A percentile compares a stretch with the other conserved stretches of the same genome.
Evolutionary conservation across 1,284 basidiomycete species (phyloP).

Genomic region (Cutaneotrichosporon sp.): DNA sequence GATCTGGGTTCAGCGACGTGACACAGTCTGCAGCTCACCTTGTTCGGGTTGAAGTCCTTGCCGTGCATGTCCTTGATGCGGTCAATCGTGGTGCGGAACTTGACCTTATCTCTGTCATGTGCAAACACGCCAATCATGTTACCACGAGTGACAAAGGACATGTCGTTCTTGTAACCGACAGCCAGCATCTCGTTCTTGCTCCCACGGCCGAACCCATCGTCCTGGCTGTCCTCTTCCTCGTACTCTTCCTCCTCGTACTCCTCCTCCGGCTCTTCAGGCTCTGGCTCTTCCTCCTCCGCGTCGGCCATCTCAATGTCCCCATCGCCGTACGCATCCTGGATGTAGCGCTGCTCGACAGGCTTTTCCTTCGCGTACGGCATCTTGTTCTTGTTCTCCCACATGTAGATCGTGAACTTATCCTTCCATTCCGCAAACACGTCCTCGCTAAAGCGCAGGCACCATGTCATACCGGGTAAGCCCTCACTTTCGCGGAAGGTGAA

Average conservation of each 20-base stretch:
- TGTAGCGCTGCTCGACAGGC: constrained; percentile 60
- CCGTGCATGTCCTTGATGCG: constrained; percentile 76
- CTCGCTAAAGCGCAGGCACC: constrained; percentile 71
- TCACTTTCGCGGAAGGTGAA: constrained; percentile 54
- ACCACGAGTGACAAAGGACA: constrained; percentile 92
- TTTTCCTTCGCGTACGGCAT: constrained; percentile 75
- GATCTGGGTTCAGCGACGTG: constrained; percentile 52
- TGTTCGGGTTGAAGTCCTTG: constrained; percentile 76
- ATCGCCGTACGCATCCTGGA: constrained; percentile 63
- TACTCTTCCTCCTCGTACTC: constrained; percentile 57
- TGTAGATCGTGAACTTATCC: constrained; percentile 61
- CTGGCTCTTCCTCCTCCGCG: constrained; percentile 53
- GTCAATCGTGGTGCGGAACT: constrained; percentile 84
- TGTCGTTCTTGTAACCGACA: constrained; percentile 92
- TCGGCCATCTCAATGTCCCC: constrained; percentile 72
- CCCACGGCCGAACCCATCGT: constrained; percentile 42
- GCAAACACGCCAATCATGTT: constrained; percentile 97
- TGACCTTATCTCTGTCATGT: constrained; percentile 72
- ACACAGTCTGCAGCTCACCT: constrained; percentile 55
- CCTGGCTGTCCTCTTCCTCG: constrained; percentile 55
- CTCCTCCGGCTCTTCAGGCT: constrained; percentile 52
- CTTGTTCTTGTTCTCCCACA: constrained; percentile 80
- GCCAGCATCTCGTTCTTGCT: constrained; percentile 86
- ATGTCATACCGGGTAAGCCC: constrained; percentile 62
- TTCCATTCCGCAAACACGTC: constrained; percentile 62